These are phyloP conservation scores for Taphrina deformans DNA, from an alignment of 1,139 yeast genomes.

Conservation along the genomic window DNA sequence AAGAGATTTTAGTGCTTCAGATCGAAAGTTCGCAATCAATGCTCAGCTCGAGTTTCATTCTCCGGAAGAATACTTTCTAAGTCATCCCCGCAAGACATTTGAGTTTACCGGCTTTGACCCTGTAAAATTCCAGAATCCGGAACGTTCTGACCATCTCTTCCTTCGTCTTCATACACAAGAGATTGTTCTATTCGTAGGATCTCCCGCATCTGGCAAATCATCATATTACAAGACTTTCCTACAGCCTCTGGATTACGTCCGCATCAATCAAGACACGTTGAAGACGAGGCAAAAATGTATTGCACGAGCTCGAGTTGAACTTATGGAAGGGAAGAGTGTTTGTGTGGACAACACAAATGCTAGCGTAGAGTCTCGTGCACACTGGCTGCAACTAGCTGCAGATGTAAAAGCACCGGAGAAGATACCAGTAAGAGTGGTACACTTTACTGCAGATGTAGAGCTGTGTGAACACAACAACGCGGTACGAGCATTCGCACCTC, in stretches of 20 bases:
- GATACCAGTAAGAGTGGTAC: slow-evolving; percentile 9
- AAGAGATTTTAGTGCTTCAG: slow-evolving; percentile 65
- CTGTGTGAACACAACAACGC: slow-evolving; percentile 34
- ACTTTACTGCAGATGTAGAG: slow-evolving; percentile 10
- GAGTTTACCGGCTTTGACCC: slow-evolving; percentile 31
- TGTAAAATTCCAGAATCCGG: not conserved
- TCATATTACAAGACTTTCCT: slow-evolving; percentile 15
- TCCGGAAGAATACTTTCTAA: slow-evolving; percentile 63
- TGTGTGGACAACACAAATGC: slow-evolving; percentile 35
- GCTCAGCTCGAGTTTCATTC: slow-evolving; percentile 57
- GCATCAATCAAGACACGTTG: slow-evolving; percentile 35
- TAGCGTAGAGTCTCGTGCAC: slow-evolving; percentile 16
- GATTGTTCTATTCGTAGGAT: slow-evolving; percentile 33
- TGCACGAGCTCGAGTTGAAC: slow-evolving; percentile 13
- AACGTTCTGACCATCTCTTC: slow-evolving; percentile 1
- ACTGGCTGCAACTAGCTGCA: slow-evolving; percentile 30
- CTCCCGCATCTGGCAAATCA: slow-evolving; percentile 35
- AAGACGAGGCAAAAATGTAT: slow-evolving; percentile 32
- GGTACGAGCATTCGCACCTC: slow-evolving; percentile 25
- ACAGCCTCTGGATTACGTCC: slow-evolving; percentile 30
- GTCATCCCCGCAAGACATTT: not conserved
- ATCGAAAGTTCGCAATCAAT: slow-evolving; percentile 63
- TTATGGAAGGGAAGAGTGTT: slow-evolving; percentile 25
- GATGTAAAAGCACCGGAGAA: not conserved
- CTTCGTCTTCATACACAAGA: slow-evolving; percentile 10